These are phyloP conservation scores for Botrytis aclada DNA, from an alignment of 2,329 filamentous ascomycete species.

Conservation along the genomic window DNA sequence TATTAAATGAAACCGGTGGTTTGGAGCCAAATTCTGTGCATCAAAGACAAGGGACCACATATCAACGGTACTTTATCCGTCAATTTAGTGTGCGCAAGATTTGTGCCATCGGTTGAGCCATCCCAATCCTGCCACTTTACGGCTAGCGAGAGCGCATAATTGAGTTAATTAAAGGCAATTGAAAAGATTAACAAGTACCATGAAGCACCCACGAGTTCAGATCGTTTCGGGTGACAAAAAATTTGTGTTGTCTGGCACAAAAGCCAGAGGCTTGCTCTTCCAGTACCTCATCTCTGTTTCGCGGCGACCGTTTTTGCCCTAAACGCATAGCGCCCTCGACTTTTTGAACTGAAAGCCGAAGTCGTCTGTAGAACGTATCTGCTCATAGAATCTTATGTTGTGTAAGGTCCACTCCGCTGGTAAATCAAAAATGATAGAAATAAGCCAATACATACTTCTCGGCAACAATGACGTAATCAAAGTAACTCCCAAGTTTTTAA, in stretches of 20 bases:
- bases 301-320: background rate
- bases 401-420: constrained; percentile 8
- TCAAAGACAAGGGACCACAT: background rate
- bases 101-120: background rate
- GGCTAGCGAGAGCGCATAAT: background rate
- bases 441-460: background rate
- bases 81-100: background rate
- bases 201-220: constrained; percentile 8
- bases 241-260: background rate
- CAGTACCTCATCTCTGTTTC: background rate
- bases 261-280: background rate
- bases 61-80: background rate
- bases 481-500: background rate
- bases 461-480: background rate
- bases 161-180: background rate
- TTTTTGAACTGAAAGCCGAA: background rate
- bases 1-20: background rate
- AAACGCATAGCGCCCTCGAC: background rate
- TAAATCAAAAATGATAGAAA: background rate
- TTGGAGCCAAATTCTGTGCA: background rate
- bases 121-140: background rate
- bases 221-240: background rate
- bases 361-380: background rate
- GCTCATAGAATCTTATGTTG: background rate
- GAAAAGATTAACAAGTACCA: background rate